These are phyloP conservation scores for Torulaspora quercuum DNA, from an alignment of 805 yeast species.

Conservation along the genomic window DNA sequence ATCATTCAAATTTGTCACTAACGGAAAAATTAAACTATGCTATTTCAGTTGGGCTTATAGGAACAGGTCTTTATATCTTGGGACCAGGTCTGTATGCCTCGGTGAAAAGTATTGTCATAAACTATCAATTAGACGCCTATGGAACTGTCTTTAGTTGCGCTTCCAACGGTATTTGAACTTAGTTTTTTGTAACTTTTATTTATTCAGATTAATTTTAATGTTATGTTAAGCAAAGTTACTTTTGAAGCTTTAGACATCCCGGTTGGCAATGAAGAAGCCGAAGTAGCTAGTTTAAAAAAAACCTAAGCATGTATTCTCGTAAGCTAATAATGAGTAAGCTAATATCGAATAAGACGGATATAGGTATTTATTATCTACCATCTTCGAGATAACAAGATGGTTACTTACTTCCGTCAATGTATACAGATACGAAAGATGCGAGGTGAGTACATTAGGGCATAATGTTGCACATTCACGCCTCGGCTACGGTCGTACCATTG, in stretches of 20 bases:
- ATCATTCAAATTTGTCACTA: constrained; percentile 28
- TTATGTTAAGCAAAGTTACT: not conserved
- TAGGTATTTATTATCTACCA: no score
- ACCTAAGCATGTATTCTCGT: no score
- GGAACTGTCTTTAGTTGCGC: constrained; percentile 54
- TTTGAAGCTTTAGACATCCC: not conserved
- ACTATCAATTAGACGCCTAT: constrained; percentile 47
- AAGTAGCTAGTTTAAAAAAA: no score
- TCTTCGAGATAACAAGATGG: no score
- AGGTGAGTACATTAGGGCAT: no score
- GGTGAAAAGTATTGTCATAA: constrained; percentile 50
- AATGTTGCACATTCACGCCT: no score
- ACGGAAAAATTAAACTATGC: constrained; percentile 40
- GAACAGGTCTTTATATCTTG: constrained; percentile 50
- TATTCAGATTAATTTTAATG: not conserved
- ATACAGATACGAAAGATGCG: no score
- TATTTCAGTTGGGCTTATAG: constrained; percentile 40
- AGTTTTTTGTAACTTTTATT: not conserved
- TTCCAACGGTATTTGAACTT: constrained; percentile 34
- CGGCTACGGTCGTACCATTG: no score
- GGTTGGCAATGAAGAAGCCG: no score
- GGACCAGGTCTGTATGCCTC: constrained; percentile 61
- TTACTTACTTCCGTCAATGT: no score
- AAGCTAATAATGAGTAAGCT: no score
- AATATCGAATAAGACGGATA: no score